Evolutionary conservation across 257 asterid species (phyloP).

Genomic region (Jacaranda copaia): DNA sequence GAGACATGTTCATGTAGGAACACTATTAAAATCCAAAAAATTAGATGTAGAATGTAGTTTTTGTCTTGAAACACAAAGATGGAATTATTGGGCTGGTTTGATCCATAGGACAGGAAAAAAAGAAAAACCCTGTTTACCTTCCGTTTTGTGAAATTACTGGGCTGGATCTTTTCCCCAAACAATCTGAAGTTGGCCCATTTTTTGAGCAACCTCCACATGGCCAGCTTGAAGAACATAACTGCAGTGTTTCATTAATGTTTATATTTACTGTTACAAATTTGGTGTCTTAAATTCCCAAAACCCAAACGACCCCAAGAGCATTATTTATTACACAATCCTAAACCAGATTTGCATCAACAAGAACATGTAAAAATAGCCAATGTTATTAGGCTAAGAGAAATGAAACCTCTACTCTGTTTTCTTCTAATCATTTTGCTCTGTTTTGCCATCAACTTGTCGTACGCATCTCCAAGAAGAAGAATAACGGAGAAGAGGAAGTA

Average conservation of each 20-base stretch:
- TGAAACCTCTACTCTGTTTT: slow-evolving; percentile 29
- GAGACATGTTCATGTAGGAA: no score
- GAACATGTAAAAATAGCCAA: slow-evolving; percentile 1
- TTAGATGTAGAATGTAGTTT: no score
- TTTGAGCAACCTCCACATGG: no score
- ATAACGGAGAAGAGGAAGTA: neutral
- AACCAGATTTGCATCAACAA: neutral
- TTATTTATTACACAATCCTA: neutral
- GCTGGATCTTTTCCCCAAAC: no score
- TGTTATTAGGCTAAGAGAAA: neutral
- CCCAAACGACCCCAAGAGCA: neutral
- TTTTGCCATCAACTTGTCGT: neutral
- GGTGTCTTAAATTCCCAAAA: neutral
- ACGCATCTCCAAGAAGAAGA: slow-evolving; percentile 15
- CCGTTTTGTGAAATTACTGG: no score
- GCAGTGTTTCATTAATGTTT: neutral
- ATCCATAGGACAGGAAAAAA: no score
- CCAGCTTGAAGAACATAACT: neutral
- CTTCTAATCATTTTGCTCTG: slow-evolving; percentile 1
- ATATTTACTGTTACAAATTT: slow-evolving; percentile 4
- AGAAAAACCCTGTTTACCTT: no score
- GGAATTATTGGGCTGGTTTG: no score
- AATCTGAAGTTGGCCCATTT: no score
- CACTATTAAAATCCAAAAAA: no score
- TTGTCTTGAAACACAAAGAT: no score